Evolutionary conservation across 192 early-diverging fungal genomes (phyloP), one percentile per base, ranked within the genome.

Genomic region (Phlyctochytrium bullatum): DNA sequence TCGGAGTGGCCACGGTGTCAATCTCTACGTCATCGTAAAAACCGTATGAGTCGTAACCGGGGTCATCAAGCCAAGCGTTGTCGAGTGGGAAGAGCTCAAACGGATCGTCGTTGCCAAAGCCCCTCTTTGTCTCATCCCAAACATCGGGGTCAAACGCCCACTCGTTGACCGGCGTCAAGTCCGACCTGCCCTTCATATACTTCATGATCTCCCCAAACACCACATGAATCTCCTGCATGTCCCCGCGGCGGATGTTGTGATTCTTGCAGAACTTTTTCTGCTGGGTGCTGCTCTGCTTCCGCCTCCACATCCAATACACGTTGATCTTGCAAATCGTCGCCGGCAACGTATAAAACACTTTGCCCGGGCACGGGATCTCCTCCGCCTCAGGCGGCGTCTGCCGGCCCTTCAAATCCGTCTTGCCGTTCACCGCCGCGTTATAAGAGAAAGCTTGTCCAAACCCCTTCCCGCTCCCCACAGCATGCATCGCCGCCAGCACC

Each of bases 301-400:
- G 32, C 24, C 59, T 34, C 40, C 40, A 47, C 10, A 47, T 47
- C 40, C 40, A 47, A 20, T 47, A 47, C 10, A 47, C 40, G 28
- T 69, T 69, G 25, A 62, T 25, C 33, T 69, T 69, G 28, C 50
- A 50, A 33, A 69, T 40, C 30, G 36, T 62, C 6, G 51, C 28
- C 3, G 64, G 64, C 10, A 66, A 25, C 2, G 53, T 20, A 34
- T 57, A 20, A n/a, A n/a, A n/a, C 40, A 47, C 6, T 20, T 47
- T 20, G 10, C 20, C 40, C 10, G 40, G 40, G 40, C 40, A 47
- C 40, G 6, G 10, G 20, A 47, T 47, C 40, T 47, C 40, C 20
- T 47, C 40, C 40, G 6, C 40, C n/a, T n/a, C n/a, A n/a, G n/a
- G n/a, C n/a, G n/a, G n/a, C n/a, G n/a, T n/a, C n/a, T n/a, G n/a